Evolutionary conservation across 208 protist species (phyloP), one percentile per base, ranked within the genome.

Genomic region (Acanthamoeba rhysodes): DNA sequence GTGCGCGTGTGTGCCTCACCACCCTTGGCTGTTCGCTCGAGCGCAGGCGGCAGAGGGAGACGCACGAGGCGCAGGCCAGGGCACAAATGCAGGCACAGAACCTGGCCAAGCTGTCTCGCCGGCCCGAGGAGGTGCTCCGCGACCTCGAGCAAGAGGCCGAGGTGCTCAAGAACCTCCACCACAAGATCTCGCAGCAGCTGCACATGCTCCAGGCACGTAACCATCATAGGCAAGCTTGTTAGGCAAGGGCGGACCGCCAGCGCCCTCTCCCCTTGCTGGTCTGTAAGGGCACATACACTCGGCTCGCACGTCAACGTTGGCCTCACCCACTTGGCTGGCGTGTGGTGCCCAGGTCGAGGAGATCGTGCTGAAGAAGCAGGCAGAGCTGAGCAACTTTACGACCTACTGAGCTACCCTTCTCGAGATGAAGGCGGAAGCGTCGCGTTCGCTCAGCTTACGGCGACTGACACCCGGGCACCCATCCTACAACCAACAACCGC

Each of bases 351-450:
- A 82, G 72, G 72, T 82, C 32, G 72, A 82, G 72, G 72, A 82
- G 72, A 82, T 82, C 72, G 72, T 82, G 72, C 37, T 82, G 72
- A 82, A 82, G 72, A 82, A 82, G 20, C 72, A 82, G 41, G 34
- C 37, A 2, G 72, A 82, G 41, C 32, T 82, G 29, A 37, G n/a
- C 29, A 2, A 72, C 66, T 72, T 66, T 18, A 29, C 59, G 59
- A 22, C 8, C 59, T 66, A 29, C 22, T 66, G 59, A n/a, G 59
- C 16, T 9, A 48, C 45, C 10, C n/a, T n/a, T n/a, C n/a, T 48
- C 45, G 45, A 41, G n/a, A 1, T 48, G 45, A 7, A 48, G 45
- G 45, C 45, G 45, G 8, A 7, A 48, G 10, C 45, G 1, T 41
- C 37, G 37, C 37, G 37, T 41, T 41, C 37, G 45, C 45, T 9